Evolutionary conservation across 768 basidiomycete species (phyloP).

Genomic region (Termitomyces sp.): DNA sequence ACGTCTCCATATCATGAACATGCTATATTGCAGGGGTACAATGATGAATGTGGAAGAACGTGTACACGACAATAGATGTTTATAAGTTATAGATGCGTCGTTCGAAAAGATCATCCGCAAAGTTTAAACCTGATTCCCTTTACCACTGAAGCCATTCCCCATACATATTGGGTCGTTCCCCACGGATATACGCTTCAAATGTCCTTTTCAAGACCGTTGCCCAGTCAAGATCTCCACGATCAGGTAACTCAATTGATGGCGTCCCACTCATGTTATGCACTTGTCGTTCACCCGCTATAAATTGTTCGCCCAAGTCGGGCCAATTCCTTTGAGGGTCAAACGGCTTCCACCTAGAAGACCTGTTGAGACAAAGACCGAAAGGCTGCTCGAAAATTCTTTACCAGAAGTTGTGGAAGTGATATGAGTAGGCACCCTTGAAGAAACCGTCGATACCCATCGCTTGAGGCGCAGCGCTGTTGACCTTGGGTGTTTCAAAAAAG

Average conservation of each 20-base stretch:
- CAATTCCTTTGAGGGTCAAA: conserved; percentile 93
- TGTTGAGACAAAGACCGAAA: neutral
- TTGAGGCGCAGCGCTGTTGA: conserved; percentile 76
- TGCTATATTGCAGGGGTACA: neutral
- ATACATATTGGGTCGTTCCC: conserved; percentile 93
- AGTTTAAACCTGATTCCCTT: neutral
- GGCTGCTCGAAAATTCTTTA: conserved; percentile 25
- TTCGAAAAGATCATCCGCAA: neutral
- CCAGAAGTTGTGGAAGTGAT: conserved; percentile 97
- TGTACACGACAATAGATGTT: conserved; percentile 3
- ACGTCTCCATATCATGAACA: neutral
- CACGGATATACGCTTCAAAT: conserved; percentile 89
- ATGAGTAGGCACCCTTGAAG: conserved; percentile 93
- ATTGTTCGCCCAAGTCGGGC: conserved; percentile 87
- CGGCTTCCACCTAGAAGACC: conserved; percentile 79
- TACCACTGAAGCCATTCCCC: conserved; percentile 74
- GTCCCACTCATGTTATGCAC: conserved; percentile 44
- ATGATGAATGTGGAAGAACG: neutral
- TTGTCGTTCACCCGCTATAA: conserved; percentile 68
- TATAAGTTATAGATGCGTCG: neutral
- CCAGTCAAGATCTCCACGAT: conserved; percentile 87
- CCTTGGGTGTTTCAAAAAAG: conserved; percentile 79
- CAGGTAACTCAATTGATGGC: conserved; percentile 43
- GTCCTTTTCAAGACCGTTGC: conserved; percentile 92
- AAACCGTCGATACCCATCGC: conserved; percentile 93